Conservation (phyloP, 257 asterid species). For the Plantago major region DNA sequence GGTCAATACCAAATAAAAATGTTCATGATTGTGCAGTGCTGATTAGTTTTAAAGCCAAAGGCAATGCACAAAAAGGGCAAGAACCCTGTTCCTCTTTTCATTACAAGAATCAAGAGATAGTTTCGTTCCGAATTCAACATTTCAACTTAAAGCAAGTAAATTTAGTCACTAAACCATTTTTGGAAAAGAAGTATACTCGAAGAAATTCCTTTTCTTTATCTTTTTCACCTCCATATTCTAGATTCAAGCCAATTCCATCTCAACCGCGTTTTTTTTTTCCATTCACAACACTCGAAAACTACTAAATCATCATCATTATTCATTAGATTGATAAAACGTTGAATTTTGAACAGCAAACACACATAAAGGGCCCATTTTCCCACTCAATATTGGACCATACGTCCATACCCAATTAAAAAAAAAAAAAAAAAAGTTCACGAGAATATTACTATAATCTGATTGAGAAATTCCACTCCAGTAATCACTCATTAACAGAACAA, state of each 20-base stretch:
- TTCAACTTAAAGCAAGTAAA: neutral
- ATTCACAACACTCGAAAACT: no score
- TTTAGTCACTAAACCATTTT: neutral
- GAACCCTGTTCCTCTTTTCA: neutral
- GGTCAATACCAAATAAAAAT: neutral
- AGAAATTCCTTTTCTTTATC: neutral
- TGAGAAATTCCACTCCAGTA: neutral
- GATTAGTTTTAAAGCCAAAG: neutral
- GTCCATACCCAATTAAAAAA: neutral
- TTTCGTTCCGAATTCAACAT: neutral
- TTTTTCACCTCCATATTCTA: neutral
- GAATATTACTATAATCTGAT: neutral
- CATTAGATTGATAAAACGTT: neutral
- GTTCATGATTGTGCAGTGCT: neutral
- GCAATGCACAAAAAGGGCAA: constrained; percentile 5
- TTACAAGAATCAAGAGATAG: neutral
- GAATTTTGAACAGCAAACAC: neutral
- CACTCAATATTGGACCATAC: constrained; percentile 4
- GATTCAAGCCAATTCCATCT: no score
- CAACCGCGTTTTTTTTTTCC: no score
- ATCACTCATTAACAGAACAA: neutral
- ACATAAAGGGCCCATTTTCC: neutral
- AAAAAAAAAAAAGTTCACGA: neutral
- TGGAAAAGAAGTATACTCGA: neutral
- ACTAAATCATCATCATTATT: no score